Conservation (phyloP, 371 early-diverging fungal genomes). For the Mortierella sp. region DNA sequence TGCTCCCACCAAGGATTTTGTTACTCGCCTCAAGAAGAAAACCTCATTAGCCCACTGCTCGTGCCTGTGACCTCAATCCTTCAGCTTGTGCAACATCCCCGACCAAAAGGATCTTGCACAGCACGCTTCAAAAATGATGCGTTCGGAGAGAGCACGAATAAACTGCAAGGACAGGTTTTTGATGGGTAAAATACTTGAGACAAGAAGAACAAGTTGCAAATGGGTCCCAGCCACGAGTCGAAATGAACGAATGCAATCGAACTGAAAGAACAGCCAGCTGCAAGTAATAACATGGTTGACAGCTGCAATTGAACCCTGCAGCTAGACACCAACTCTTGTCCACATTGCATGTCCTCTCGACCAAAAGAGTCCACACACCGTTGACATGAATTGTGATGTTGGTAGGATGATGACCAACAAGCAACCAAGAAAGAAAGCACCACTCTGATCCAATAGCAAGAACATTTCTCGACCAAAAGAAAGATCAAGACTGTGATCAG, state of each 20-base stretch:
- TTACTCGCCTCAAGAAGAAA: conserved; percentile 24
- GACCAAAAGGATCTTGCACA: conserved; percentile 37
- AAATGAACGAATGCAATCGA: neutral
- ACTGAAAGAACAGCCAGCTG: neutral
- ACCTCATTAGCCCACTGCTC: conserved; percentile 23
- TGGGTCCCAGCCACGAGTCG: neutral
- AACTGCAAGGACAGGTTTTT: conserved; percentile 21
- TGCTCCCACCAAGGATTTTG: neutral
- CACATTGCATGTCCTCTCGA: conserved; percentile 18
- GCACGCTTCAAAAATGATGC: conserved; percentile 1
- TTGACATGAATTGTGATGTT: neutral
- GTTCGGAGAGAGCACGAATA: neutral
- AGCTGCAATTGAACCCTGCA: conserved; percentile 15
- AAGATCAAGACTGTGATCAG: neutral
- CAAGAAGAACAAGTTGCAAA: neutral
- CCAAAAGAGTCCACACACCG: conserved; percentile 29
- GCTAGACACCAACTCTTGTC: neutral
- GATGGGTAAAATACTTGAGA: conserved; percentile 24
- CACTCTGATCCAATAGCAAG: neutral
- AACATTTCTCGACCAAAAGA: neutral
- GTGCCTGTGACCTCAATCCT: neutral
- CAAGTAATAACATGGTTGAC: neutral
- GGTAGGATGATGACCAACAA: conserved; percentile 1
- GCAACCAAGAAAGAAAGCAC: neutral
- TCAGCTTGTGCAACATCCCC: conserved; percentile 12